Base-by-base conservation (phyloP, 2,329 filamentous ascomycete species). In the Plectosphaerella plurivora region DNA sequence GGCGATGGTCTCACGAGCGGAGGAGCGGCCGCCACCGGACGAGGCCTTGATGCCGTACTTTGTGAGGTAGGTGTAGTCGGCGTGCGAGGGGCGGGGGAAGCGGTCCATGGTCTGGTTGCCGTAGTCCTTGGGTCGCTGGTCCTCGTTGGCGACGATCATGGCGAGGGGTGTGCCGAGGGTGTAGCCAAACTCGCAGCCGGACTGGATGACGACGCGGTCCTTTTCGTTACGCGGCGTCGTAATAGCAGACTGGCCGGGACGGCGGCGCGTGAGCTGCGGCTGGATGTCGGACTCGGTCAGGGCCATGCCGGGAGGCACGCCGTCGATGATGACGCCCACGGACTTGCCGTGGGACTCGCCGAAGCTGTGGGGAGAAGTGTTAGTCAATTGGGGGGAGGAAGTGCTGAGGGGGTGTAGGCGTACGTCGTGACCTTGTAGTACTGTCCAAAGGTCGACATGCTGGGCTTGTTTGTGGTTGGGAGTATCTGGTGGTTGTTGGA, bases 1-100 rank as follows among this genome's bases (percentile, higher is more conserved):
- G 57, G 88, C 91, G 66, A 97, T 96, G 11, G 93, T 97, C 79
- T 97, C 93, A 59, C 93, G 80, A n/a, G 94, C 94, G 68, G 87
- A 92, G 68, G 88, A 92, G 57, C 94, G 82, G 51, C 94, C 93
- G 61, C 94, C 93, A 53, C 94, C 93, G 56, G 53, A 53, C 68
- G 84, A 89, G 37, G 94, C 91, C 77, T 95, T 95, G 61, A 95
- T 86, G 53, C 93, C 93, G 70, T 99, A 99, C 75, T 97, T 97
- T 71, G 96, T 89, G 55, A 96, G 79, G 74, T 97, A 97, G 55
- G 94, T 97, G 83, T 88, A 97, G 73, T 97, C 93, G 55, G 94
- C 93, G 73, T 97, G 94, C 67, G 86, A 91, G 36, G 93, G 94
- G 49, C 94, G 83, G 5, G 94, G 94, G 79, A 88, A 97, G 57